These are phyloP conservation scores for Geosmithia putterillii DNA, from an alignment of 2,329 filamentous ascomycete species.

Conservation along the genomic window DNA sequence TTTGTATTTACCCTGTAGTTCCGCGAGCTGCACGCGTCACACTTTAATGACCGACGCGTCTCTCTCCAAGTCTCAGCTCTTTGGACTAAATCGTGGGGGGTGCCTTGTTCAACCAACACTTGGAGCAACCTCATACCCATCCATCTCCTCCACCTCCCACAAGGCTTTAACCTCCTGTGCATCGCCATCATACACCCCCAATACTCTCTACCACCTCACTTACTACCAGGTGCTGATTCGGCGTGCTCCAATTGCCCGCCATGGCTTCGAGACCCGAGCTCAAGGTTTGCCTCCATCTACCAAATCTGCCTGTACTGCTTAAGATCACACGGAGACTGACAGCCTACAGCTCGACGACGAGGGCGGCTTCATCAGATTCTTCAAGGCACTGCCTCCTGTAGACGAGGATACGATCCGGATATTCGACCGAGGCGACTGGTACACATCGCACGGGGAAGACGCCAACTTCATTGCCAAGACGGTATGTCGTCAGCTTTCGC, in stretches of 20 bases:
- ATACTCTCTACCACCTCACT: not conserved
- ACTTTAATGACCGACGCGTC: slow-evolving; percentile 3
- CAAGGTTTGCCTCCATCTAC: slow-evolving; percentile 35
- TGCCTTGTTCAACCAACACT: too few species aligned
- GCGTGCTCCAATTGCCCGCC: slow-evolving; percentile 10
- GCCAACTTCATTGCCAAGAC: slow-evolving; percentile 72
- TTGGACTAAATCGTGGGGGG: slow-evolving; percentile 1
- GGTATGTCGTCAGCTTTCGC: slow-evolving; percentile 25
- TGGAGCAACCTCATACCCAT: too few species aligned
- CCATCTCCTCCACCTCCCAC: not conserved
- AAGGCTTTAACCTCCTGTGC: not conserved
- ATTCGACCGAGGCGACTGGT: slow-evolving; percentile 90
- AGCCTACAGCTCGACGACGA: slow-evolving; percentile 75
- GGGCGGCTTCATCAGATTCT: slow-evolving; percentile 91
- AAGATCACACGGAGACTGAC: not conserved
- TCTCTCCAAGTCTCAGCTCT: too few species aligned
- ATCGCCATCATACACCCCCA: not conserved
- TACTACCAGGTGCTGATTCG: not conserved
- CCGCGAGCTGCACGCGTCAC: not conserved
- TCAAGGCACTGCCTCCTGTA: slow-evolving; percentile 67
- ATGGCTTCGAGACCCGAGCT: slow-evolving; percentile 65
- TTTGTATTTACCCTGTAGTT: not conserved
- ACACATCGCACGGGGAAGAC: slow-evolving; percentile 84
- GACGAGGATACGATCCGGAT: slow-evolving; percentile 71
- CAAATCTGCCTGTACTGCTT: not conserved